Evolutionary conservation across 768 basidiomycete species (phyloP), one percentile per base, ranked within the genome.

Genomic region (Piloderma croceum): DNA sequence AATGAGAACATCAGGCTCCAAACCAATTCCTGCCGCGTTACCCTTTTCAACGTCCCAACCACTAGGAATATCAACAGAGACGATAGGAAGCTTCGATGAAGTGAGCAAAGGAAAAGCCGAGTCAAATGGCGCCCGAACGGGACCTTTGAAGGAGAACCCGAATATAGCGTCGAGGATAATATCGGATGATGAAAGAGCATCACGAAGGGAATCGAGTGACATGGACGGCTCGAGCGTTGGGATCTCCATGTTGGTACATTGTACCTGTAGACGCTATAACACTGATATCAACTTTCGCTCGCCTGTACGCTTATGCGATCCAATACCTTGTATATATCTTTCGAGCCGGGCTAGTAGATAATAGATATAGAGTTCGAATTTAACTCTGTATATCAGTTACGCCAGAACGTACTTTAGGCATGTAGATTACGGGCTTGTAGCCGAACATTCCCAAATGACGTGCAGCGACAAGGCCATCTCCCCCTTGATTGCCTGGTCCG

Each of bases 401-500:
- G 5, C n/a, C 24, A 24, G 20, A 20, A 34, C 45, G 15, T 48
- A 87, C 90, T 76, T 98, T 98, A 5, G 96, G 96, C 73, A 94
- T 83, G 63, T 90, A 97, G 13, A 99, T 75, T 0, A 77, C 86
- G 0, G 93, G 88, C 32, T 74, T 68, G 58, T 96, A 98, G 3
- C 90, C 90, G 60, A 97, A 97, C 78, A 91, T 84, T 7, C 83
- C 90, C 6, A 99, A 75, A 64, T 99, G 96, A 32, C 94, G 73
- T 31, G 96, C 96, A 21, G 96, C 96, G 19, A 97, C 94, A 1
- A 99, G 69, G 3, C 96, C 96, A 63, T 99, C 96, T 10, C 96
- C 96, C 1, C 91, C 90, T 69, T 98, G 94, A 54, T 98, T 98
- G 31, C 96, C 96, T 6, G 96, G 93, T 13, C 96, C 96, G 57